These are phyloP conservation scores for Cordyceps cicadae DNA, from an alignment of 2,329 filamentous ascomycete genomes.

Conservation along the genomic window DNA sequence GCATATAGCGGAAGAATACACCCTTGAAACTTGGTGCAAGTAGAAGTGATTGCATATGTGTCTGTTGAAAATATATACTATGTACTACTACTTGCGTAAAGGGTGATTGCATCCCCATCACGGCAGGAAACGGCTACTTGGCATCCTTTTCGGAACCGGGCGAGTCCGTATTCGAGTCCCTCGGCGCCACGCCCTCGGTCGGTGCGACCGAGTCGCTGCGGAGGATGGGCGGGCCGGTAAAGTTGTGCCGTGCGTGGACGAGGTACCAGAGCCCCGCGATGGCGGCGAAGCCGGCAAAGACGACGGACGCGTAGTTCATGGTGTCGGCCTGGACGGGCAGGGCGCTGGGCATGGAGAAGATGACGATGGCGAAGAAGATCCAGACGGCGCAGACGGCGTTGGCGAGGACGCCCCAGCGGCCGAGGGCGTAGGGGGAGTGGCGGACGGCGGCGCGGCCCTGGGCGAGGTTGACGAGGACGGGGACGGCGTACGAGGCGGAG, in stretches of 20 bases:
- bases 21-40: too few relatives aligned
- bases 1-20: too few relatives aligned
- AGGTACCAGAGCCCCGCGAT: constrained; percentile 58
- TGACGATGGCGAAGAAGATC: constrained; percentile 60
- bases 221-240: constrained; percentile 46
- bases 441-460: constrained; percentile 58
- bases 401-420: constrained; percentile 58
- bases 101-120: too few relatives aligned
- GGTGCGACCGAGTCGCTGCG: constrained; percentile 3
- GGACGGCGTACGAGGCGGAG: constrained; percentile 65
- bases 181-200: constrained; percentile 4
- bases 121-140: not conserved
- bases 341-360: constrained; percentile 68
- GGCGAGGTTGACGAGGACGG: constrained; percentile 63
- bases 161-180: constrained; percentile 3
- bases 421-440: constrained; percentile 59
- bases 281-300: constrained; percentile 53
- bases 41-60: too few relatives aligned
- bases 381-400: constrained; percentile 61
- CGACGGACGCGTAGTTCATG: constrained; percentile 62
- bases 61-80: too few relatives aligned
- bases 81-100: too few relatives aligned
- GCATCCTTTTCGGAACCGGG: constrained; percentile 1
- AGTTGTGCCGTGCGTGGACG: constrained; percentile 52
- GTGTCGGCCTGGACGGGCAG: constrained; percentile 45